Evolutionary conservation across 176 grass and related monocot species (phyloP), one percentile per base, ranked within the genome.

Genomic region (Stipa capillata): DNA sequence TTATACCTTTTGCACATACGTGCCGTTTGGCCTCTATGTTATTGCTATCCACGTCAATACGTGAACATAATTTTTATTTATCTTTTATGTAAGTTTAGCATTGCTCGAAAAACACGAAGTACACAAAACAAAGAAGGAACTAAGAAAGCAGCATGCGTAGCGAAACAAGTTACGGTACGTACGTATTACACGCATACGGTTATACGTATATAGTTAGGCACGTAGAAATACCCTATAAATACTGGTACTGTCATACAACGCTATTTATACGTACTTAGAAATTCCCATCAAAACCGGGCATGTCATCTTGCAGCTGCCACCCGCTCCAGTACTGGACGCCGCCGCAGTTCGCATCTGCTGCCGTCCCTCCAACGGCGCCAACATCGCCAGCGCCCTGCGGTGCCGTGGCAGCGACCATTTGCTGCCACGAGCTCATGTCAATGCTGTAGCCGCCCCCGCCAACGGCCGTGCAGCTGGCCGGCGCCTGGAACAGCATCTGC

Each of bases 381-480:
- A 24, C 79, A 64, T 83, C 74, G 3, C 45, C 31, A 15, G 29
- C 7, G 24, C 45, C 25, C 53, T 49, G 79, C 13, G 50, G 66
- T 9, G 65, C 42, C 45, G 80, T n/a, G 32, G 13, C 27, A 2
- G 69, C 43, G 1, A 4, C 14, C 87, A 85, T 72, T 77, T 89
- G 77, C 54, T 81, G 87, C 87, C 87, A 89, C 54, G 87, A n/a
- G 37, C 54, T 1, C 28, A 89, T 34, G 77, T 89, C 87, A 69
- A 83, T 85, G 58, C 52, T 8, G 74, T 90, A 85, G 21, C 69
- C 83, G 14, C 61, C 85, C 2, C 62, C 73, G 52, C 52, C 64
- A 7, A 21, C 6, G 53, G 56, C 57, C 15, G 82, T 65, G 37
- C 24, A 67, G 21, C 64, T 42, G 8, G 18, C 47, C 3, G 89